Evolutionary conservation across 2,329 filamentous ascomycete genomes (phyloP).

Genomic region (Aspergillus ustus): DNA sequence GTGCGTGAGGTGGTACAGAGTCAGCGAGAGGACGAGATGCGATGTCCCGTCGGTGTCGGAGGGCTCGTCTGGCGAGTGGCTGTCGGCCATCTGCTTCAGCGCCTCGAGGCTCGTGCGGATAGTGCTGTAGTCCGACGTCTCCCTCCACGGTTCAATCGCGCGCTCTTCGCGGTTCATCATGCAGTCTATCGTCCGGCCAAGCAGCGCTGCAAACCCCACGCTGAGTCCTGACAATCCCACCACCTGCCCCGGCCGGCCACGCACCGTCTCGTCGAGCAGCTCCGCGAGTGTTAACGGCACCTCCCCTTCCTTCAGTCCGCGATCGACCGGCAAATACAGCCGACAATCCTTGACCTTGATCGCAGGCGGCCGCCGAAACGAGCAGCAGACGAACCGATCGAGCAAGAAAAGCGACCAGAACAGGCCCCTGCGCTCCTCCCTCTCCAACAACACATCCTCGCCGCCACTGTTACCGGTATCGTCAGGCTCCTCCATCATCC

Average conservation of each 20-base stretch:
- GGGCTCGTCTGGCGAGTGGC: constrained; percentile 10
- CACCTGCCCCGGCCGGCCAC: constrained; percentile 3
- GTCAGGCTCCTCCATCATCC: constrained; percentile 39
- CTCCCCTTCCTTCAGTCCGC: not conserved
- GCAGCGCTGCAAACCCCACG: constrained; percentile 22
- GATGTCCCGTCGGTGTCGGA: not conserved
- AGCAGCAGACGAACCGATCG: constrained; percentile 44
- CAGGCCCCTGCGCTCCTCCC: constrained; percentile 40
- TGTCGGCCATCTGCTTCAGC: constrained; percentile 22
- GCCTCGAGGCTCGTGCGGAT: constrained; percentile 23
- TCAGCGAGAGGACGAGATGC: constrained; percentile 29
- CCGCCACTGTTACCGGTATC: constrained; percentile 19
- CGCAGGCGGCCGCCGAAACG: constrained; percentile 38
- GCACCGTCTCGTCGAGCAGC: constrained; percentile 13
- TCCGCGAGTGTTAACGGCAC: constrained; percentile 12
- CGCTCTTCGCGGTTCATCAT: constrained; percentile 25
- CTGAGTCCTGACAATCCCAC: constrained; percentile 26
- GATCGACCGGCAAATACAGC: constrained; percentile 33
- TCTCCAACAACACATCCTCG: constrained; percentile 18
- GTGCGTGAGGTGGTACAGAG: constrained; percentile 28
- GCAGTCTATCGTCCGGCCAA: constrained; percentile 25
- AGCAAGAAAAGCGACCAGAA: constrained; percentile 49
- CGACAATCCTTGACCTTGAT: constrained; percentile 40
- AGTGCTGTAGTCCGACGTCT: constrained; percentile 19
- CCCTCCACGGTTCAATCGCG: constrained; percentile 19